Evolutionary conservation across 192 early-diverging fungal species (phyloP), one percentile per base, ranked within the genome.

Genomic region (Phlyctochytrium bullatum): DNA sequence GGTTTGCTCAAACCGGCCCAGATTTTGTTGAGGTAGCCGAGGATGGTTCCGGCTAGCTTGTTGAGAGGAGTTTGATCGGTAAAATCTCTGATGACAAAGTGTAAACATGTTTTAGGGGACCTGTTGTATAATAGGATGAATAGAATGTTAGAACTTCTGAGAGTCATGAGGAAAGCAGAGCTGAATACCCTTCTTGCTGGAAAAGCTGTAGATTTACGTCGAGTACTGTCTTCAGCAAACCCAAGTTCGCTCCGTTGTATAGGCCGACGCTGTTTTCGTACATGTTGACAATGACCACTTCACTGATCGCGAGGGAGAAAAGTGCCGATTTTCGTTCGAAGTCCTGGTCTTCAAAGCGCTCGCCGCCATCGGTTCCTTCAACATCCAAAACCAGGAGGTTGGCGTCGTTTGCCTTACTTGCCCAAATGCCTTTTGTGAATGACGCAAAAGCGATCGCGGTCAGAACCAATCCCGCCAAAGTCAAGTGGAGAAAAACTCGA

Each of bases 201-300:
- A 99, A 99, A 35, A 99, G 84, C 76, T 98, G 92, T 69, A 99
- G 73, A 72, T 99, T 98, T 34, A 99, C 97, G 65, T 99, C 97
- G 77, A 99, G 90, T 0, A 99, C 97, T 2, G 95, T 98, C 78
- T 97, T 98, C 23, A 99, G 80, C 36, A 99, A 79, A 23, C 94
- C 94, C 93, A 99, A 94, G 71, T 99, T 99, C 34, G 97, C 97
- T 27, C 97, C 95, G 72, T 98, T 92, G 82, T 99, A 99, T 32
- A 99, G 81, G 32, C 96, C 97, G 29, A 99, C 95, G 54, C 67
- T 63, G 73, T 95, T 89, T 71, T 99, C 97, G 93, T 96, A 99
- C 80, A 99, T 86, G 76, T 99, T 99, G 61, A 99, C 86, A 47
- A 99, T 89, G 52, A 99, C 83, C 32, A 98, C 96, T 75, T 98